Percentiles rank a stretch among this genome's conserved stretches.
These are phyloP conservation scores for Solanum acaule DNA, from an alignment of 257 asterid species.

Conservation along the genomic window DNA sequence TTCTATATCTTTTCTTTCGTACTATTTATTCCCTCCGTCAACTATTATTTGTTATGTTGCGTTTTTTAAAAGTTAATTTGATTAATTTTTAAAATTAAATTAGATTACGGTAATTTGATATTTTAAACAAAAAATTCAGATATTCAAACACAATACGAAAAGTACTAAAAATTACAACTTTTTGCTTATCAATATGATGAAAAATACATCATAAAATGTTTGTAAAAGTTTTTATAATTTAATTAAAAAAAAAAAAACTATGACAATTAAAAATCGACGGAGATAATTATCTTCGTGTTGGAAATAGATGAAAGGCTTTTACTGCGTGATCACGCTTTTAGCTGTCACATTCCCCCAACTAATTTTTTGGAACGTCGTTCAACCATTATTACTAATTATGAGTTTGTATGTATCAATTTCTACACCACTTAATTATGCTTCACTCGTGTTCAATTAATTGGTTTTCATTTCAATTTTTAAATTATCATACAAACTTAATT, in stretches of 20 bases:
- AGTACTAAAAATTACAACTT: too few relatives aligned
- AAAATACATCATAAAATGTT: too few relatives aligned
- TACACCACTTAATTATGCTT: neutral
- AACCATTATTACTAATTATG: neutral
- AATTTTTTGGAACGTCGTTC: neutral
- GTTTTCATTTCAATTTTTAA: neutral
- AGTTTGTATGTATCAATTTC: neutral
- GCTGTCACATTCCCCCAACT: neutral
- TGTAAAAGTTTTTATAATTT: rapidly evolving
- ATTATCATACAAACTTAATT: neutral
- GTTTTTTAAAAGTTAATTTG: too few relatives aligned
- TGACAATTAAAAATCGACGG: neutral
- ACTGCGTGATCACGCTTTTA: neutral
- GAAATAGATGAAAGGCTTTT: neutral
- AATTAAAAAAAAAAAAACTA: too few relatives aligned
- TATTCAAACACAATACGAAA: too few relatives aligned
- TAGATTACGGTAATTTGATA: too few relatives aligned
- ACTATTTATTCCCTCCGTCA: too few relatives aligned
- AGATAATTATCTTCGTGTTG: neutral
- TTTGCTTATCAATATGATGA: too few relatives aligned
- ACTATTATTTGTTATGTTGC: neutral
- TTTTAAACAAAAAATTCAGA: too few relatives aligned
- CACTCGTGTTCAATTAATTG: neutral
- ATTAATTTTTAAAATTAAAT: too few relatives aligned
- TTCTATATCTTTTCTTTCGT: neutral